Evolutionary conservation across 2,329 filamentous ascomycete species (phyloP), one percentile per base, ranked within the genome.

Genomic region (Aspergillus sclerotialis): DNA sequence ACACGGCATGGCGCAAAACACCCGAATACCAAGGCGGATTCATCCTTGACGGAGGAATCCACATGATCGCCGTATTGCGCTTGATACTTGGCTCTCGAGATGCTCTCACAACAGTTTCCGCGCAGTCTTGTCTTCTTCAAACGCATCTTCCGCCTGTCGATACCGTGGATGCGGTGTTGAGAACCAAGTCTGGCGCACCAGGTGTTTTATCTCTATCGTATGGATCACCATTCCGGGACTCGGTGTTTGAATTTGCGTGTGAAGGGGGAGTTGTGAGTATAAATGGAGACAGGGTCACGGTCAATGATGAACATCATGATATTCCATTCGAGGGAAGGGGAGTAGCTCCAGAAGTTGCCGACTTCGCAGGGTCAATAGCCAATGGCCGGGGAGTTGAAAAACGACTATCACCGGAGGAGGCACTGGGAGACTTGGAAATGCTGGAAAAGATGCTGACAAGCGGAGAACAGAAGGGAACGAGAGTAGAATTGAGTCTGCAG

Each of bases 1-100:
- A 70, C 45, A 75, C 73, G 2, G 53, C 61, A 12, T 78, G 75
- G 75, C 69, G 75, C 25, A 75, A 76, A 50, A 63, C 48, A 11
- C 73, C 75, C 0, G 63, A 64, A 19, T 69, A 77, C 45, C 73
- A 78, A 48, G 75, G 75, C 13, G 75, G 75, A 1, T 78, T 78
- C 40, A 44, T 79, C 29, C 63, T 79, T 2, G 75, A 79, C 38
- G 74, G 70, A 3, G 75, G 75, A 2, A 68, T 78, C 11, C 75
- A 78, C 44, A 70, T 70, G 38, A 53, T 72, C 19, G 74, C 75
- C 16, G 72, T 58, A 2, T 61, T 73, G 24, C 59, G 75, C 14
- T 42, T 72, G 26, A 48, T 78, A 36, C 54, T 78, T 4, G 60
- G 69, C 26, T 38, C 55, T 1, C 50, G 63, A 5, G 64, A 69